Percentiles rank a stretch among this genome's conserved stretches.
phyloP scores from a whole-genome alignment of 2,329 filamentous ascomycete species.

The Myriosclerotinia scirpicola region DNA sequence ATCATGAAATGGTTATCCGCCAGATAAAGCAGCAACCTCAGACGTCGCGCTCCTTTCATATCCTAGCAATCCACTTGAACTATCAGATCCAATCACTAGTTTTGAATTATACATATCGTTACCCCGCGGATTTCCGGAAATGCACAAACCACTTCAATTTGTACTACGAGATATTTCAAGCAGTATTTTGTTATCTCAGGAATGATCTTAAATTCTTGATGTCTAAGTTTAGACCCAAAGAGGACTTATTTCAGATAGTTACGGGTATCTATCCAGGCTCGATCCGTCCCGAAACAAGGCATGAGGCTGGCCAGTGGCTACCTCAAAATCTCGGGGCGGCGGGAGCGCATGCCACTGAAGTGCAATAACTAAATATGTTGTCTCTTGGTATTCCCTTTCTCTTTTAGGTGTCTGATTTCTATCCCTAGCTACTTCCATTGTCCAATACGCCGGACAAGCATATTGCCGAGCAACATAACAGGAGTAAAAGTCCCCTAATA shows the following conservation, averaged over 20 bases:
- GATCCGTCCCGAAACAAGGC: too few relatives aligned
- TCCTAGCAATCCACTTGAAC: not conserved
- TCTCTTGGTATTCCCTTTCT: too few relatives aligned
- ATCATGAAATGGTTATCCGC: not conserved
- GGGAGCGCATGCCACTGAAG: too few relatives aligned
- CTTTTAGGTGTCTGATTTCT: not conserved
- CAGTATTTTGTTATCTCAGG: not conserved
- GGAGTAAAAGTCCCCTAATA: not conserved
- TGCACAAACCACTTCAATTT: not conserved
- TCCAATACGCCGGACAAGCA: not conserved
- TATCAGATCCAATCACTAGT: not conserved
- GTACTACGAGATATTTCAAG: not conserved
- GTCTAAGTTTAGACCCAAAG: not conserved
- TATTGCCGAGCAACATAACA: not conserved
- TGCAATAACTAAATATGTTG: too few relatives aligned
- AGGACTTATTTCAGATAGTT: not conserved
- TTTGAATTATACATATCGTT: not conserved
- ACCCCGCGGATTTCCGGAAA: constrained; percentile 15
- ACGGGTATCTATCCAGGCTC: too few relatives aligned
- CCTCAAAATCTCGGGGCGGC: too few relatives aligned
- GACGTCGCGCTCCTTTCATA: not conserved
- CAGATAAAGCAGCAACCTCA: not conserved
- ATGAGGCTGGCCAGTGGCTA: too few relatives aligned
- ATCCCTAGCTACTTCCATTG: not conserved
- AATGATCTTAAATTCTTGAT: not conserved